A percentile compares a stretch with the other conserved stretches of the same genome.
Evolutionary conservation across 495 filamentous ascomycete genomes (phyloP).

Genomic region (Neurospora cerealis): DNA sequence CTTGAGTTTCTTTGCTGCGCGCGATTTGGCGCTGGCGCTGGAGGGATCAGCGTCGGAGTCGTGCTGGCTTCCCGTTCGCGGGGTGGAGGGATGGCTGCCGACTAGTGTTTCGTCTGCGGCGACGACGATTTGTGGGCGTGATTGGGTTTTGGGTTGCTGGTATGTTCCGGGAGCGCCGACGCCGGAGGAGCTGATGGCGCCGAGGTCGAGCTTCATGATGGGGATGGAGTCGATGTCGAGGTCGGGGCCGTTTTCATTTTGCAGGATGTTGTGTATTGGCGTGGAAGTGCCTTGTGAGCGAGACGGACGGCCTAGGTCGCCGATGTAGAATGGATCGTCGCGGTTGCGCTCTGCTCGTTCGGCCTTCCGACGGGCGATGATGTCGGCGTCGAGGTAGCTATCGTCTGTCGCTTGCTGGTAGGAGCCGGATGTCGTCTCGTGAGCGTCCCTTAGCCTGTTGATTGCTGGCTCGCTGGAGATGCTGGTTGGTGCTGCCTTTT

Average conservation of each 20-base stretch:
- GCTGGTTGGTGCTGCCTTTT: slow-evolving; percentile 30
- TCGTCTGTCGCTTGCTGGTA: slow-evolving; percentile 54
- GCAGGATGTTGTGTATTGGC: slow-evolving; percentile 61
- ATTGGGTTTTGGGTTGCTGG: slow-evolving; percentile 15
- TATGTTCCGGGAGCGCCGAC: slow-evolving; percentile 1
- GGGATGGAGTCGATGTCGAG: slow-evolving; percentile 91
- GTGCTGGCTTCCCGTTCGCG: slow-evolving; percentile 20
- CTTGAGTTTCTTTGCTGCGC: slow-evolving; percentile 31
- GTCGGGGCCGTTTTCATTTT: slow-evolving; percentile 56
- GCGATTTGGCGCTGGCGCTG: slow-evolving; percentile 20
- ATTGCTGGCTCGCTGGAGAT: slow-evolving; percentile 42
- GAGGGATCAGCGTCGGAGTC: slow-evolving; percentile 31
- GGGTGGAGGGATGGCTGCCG: slow-evolving; percentile 28
- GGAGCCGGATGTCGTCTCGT: slow-evolving; percentile 36
- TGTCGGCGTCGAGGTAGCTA: slow-evolving; percentile 52
- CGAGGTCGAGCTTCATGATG: slow-evolving; percentile 80
- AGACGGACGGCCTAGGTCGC: slow-evolving; percentile 31
- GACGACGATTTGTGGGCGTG: slow-evolving; percentile 46
- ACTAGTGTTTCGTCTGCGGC: slow-evolving; percentile 49
- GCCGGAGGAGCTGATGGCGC: slow-evolving; percentile 27
- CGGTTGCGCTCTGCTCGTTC: slow-evolving; percentile 70
- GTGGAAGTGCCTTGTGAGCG: slow-evolving; percentile 42
- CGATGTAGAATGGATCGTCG: slow-evolving; percentile 95
- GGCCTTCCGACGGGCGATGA: slow-evolving; percentile 49
- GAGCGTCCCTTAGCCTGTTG: slow-evolving; percentile 35